Evolutionary conservation across 257 asterid species (phyloP).

Genomic region (Solanum sejunctum): DNA sequence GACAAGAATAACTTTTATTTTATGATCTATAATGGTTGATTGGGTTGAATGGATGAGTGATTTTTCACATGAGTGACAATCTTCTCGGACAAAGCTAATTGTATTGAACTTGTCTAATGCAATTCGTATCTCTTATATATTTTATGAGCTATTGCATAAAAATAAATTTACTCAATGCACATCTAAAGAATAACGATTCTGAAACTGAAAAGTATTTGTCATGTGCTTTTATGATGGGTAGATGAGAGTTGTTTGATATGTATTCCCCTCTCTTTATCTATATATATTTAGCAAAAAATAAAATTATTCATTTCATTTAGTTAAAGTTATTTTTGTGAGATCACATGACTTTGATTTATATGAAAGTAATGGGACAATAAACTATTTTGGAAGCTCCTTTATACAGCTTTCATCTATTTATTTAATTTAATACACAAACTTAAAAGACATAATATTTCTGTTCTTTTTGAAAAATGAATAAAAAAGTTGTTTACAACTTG

Average conservation of each 20-base stretch:
- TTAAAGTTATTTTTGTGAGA: not conserved
- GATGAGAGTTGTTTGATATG: not conserved
- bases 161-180: too few species aligned
- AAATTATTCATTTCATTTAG: not conserved
- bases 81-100: too few species aligned
- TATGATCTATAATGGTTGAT: too few species aligned
- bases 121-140: too few species aligned
- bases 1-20: not conserved
- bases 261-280: not conserved
- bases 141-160: too few species aligned
- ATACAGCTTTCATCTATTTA: not conserved
- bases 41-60: too few species aligned
- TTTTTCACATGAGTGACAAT: too few species aligned
- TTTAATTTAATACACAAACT: not conserved
- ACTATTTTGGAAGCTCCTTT: not conserved
- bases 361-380: not conserved
- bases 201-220: not conserved
- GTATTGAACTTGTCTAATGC: too few species aligned
- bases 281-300: not conserved
- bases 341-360: not conserved
- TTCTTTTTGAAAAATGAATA: not conserved
- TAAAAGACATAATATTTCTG: not conserved
- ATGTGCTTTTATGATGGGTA: not conserved
- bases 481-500: not conserved
- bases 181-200: too few species aligned